These are phyloP conservation scores for Vinca minor DNA, from an alignment of 257 asterid species.

Conservation along the genomic window DNA sequence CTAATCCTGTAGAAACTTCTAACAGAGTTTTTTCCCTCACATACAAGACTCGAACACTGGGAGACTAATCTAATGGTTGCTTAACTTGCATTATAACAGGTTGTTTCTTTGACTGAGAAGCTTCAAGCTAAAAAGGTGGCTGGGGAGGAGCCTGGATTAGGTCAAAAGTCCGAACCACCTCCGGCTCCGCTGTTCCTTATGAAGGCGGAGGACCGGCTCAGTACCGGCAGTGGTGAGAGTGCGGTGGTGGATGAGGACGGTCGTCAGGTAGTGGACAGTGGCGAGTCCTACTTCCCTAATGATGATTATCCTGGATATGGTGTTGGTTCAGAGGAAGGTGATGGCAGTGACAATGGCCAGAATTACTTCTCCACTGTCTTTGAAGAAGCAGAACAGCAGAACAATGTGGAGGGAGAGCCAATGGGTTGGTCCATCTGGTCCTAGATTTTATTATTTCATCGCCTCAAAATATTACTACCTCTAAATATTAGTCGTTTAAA, in stretches of 20 bases:
- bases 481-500: no score
- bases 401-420: constrained; percentile 38
- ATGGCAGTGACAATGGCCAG: constrained; percentile 31
- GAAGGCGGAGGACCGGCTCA: constrained; percentile 42
- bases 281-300: constrained; percentile 33
- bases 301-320: constrained; percentile 20
- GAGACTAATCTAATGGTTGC: neutral
- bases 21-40: no score
- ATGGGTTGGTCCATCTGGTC: constrained; percentile 80
- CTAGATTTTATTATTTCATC: constrained; percentile 2
- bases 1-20: no score
- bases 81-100: constrained; percentile 39
- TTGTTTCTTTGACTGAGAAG: constrained; percentile 53
- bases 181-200: constrained; percentile 27
- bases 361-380: constrained; percentile 39
- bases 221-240: constrained; percentile 39
- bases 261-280: constrained; percentile 41
- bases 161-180: constrained; percentile 19
- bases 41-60: no score
- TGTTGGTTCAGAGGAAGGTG: constrained; percentile 35
- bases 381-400: constrained; percentile 44
- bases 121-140: constrained; percentile 38
- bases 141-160: constrained; percentile 12
- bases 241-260: constrained; percentile 44
- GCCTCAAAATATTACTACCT: no score